These are phyloP conservation scores for Leishmania lainsoni DNA, from an alignment of 208 protist genomes.

Conservation along the genomic window DNA sequence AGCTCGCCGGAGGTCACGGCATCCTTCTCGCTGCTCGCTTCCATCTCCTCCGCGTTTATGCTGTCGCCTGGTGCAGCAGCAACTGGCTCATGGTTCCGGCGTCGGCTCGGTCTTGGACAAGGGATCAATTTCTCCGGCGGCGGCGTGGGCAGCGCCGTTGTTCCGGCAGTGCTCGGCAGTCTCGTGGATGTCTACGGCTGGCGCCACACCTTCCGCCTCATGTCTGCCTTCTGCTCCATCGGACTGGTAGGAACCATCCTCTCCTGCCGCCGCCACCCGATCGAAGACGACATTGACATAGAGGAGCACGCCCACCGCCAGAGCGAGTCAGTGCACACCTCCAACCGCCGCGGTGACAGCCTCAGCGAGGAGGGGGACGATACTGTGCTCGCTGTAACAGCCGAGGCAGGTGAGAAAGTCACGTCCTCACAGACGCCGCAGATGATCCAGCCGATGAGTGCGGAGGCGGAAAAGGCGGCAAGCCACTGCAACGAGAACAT, in stretches of 20 bases:
- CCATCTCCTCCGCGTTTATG: conserved; percentile 76
- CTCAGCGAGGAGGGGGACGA: not conserved
- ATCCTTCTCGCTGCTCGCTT: conserved; percentile 75
- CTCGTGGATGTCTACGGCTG: conserved; percentile 77
- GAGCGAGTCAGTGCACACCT: not conserved
- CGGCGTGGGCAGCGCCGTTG: conserved; percentile 73
- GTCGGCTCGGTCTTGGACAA: conserved; percentile 59
- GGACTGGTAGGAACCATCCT: conserved; percentile 70
- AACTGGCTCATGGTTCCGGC: conserved; percentile 74
- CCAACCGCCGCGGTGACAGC: not conserved
- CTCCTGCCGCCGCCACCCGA: conserved; percentile 53
- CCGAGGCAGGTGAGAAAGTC: not conserved
- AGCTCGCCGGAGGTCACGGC: conserved; percentile 66
- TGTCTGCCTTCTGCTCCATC: conserved; percentile 78
- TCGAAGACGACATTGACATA: conserved; percentile 35
- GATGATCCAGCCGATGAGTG: not conserved
- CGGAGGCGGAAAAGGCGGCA: not conserved
- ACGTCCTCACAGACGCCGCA: conserved; percentile 3
- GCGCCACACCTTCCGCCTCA: conserved; percentile 81
- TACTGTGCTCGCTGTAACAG: not conserved
- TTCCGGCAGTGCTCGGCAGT: conserved; percentile 63
- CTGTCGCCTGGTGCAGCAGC: conserved; percentile 74
- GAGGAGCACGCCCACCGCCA: not conserved
- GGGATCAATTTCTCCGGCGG: conserved; percentile 83
- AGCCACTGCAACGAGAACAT: not conserved